Evolutionary conservation across 257 asterid genomes (phyloP), one percentile per base, ranked within the genome.

Genomic region (Fraxinus anomala): DNA sequence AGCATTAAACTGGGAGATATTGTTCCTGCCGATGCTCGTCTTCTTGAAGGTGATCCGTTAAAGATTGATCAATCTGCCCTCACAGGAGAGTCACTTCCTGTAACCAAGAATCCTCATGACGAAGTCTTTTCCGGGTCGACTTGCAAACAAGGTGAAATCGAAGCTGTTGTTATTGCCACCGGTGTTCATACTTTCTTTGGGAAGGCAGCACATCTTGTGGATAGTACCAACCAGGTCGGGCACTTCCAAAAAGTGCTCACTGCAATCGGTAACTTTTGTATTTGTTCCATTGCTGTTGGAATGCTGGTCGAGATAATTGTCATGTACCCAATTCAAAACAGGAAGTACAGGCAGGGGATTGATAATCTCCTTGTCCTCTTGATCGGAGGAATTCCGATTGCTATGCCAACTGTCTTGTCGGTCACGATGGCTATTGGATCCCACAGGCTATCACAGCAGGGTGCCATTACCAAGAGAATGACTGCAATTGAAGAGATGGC

Each of bases 381-480:
- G 88, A 95, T 95, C 44, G 99, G 99, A 65, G 99, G 99, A 2
- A 95, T 95, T 80, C 99, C 99, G 26, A 95, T 95, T 73, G 99
- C 99, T 40, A 95, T 95, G 99, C 98, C 99, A 3, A 95, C 99
- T 0, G 99, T 94, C 59, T 85, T 94, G 90, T 92, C 97, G 0
- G 98, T 94, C 81, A 94, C 97, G 1, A 94, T 94, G 99, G 99
- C 99, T 79, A 94, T 95, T 39, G 99, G 98, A n/a, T 95, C 99
- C 68, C 98, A 93, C 84, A 93, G 98, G 89, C 86, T 95, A 16
- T 61, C 33, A 1, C 68, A 21, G 33, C 68, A 61, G 16, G 68
- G 68, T 61, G 68, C 30, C 31, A 61, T 61, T 9, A 61, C 68
- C 16, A 61, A 61, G 33, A 61, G 68, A 61, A 61, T 63, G 69